Evolutionary conservation across 78 protist species (phyloP).

Genomic region (Tieghemostelium lacteum): DNA sequence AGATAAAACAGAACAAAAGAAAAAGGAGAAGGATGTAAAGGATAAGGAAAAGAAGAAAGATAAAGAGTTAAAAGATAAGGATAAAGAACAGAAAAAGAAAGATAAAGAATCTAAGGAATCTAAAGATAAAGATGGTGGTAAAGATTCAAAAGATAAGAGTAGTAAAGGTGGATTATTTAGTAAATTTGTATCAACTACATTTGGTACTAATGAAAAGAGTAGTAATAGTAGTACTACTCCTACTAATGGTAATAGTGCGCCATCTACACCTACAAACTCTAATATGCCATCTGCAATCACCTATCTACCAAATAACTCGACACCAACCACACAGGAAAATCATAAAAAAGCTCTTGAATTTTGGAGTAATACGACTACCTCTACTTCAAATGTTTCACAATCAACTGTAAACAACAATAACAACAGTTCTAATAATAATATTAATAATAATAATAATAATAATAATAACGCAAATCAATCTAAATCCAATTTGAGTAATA

Average conservation of each 20-base stretch:
- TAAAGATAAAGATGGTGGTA: neutral
- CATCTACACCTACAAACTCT: neutral
- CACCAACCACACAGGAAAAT: constrained; percentile 18
- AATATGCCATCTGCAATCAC: neutral
- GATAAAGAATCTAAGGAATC: neutral
- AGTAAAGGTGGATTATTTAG: neutral
- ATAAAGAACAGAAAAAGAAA: neutral
- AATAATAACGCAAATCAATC: too few species aligned
- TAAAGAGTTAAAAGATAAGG: neutral
- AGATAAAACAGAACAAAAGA: too few species aligned
- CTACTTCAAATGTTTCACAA: neutral
- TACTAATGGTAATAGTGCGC: neutral
- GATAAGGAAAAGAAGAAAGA: constrained; percentile 18
- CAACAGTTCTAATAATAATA: neutral
- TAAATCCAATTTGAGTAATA: too few species aligned
- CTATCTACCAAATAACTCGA: neutral
- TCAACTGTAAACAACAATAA: neutral
- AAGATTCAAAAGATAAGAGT: neutral
- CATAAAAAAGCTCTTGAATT: constrained; percentile 67
- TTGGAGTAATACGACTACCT: constrained; percentile 21
- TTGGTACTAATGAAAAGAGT: neutral
- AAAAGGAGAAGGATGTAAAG: constrained; percentile 1
- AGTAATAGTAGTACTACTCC: neutral
- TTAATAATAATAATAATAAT: neutral
- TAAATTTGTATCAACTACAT: neutral